Evolutionary conservation across 2,329 filamentous ascomycete genomes (phyloP).

Genomic region (Pseudocercospora eumusae): DNA sequence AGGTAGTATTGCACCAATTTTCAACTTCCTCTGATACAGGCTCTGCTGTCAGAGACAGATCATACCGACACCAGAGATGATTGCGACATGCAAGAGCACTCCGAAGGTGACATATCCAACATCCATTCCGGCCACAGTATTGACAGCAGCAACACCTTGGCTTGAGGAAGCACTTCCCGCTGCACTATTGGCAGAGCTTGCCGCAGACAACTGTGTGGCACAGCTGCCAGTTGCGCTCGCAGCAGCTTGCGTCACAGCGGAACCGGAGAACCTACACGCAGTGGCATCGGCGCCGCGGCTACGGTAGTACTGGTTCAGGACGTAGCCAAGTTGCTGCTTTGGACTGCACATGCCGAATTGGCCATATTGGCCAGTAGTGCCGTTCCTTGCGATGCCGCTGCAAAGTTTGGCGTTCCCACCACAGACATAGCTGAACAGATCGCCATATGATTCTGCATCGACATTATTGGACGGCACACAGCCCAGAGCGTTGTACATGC

Average conservation of each 20-base stretch:
- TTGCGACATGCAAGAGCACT: conserved; percentile 29
- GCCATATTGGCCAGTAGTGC: conserved; percentile 69
- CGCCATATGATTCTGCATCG: conserved; percentile 59
- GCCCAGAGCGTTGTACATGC: conserved; percentile 73
- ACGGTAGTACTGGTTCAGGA: conserved; percentile 71
- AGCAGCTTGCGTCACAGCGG: conserved; percentile 58
- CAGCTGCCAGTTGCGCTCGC: conserved; percentile 56
- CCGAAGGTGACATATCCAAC: conserved; percentile 28
- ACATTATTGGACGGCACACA: conserved; percentile 67
- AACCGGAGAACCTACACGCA: conserved; percentile 71
- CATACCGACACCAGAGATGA: conserved; percentile 36
- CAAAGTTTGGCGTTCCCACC: conserved; percentile 59
- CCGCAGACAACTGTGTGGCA: conserved; percentile 59
- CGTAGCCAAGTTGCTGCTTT: conserved; percentile 70
- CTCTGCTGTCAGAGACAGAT: conserved; percentile 15
- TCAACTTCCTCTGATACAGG: not conserved
- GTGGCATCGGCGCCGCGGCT: conserved; percentile 52
- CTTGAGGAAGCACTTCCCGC: conserved; percentile 24
- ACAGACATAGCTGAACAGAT: conserved; percentile 75
- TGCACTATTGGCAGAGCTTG: conserved; percentile 60
- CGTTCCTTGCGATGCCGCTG: conserved; percentile 67
- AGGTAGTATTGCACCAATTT: not conserved
- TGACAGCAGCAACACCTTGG: conserved; percentile 24
- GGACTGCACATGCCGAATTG: conserved; percentile 74
- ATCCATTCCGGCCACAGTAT: conserved; percentile 20